phyloP scores from a whole-genome alignment of 2,329 filamentous ascomycete genomes.

The Ascochyta lentis region DNA sequence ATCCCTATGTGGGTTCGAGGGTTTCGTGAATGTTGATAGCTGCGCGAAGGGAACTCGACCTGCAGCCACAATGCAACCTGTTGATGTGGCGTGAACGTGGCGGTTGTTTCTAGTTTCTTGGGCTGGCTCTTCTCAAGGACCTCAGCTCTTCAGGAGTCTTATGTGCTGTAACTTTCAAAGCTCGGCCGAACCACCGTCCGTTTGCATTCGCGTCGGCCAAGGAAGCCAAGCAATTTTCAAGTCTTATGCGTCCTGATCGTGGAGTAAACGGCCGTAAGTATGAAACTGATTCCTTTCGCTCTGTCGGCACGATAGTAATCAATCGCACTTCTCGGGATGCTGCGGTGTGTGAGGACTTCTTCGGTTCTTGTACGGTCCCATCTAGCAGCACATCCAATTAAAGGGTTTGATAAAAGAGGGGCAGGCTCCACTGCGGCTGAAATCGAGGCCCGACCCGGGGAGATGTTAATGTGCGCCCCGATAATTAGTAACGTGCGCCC shows the following conservation, averaged over 20 bases:
- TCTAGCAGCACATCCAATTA: not conserved
- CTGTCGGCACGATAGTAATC: slow-evolving; percentile 1
- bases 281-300: not conserved
- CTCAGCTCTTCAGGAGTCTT: not conserved
- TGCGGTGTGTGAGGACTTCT: not conserved
- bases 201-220: not conserved
- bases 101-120: too few relatives aligned
- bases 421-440: slow-evolving; percentile 9
- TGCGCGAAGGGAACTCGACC: not conserved
- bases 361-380: not conserved
- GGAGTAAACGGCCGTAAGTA: slow-evolving; percentile 2
- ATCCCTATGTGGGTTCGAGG: not conserved
- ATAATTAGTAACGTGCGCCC: too few relatives aligned
- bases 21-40: not conserved
- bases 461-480: too few relatives aligned
- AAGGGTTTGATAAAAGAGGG: slow-evolving; percentile 5
- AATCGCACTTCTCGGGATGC: not conserved
- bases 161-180: not conserved
- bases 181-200: slow-evolving; percentile 2
- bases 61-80: not conserved
- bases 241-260: slow-evolving; percentile 5
- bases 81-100: not conserved
- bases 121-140: too few relatives aligned
- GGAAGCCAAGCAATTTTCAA: not conserved
- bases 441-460: not conserved